Evolutionary conservation across 768 basidiomycete genomes (phyloP), one percentile per base, ranked within the genome.

Genomic region (Tylopilus plumbeoviolaceoides): DNA sequence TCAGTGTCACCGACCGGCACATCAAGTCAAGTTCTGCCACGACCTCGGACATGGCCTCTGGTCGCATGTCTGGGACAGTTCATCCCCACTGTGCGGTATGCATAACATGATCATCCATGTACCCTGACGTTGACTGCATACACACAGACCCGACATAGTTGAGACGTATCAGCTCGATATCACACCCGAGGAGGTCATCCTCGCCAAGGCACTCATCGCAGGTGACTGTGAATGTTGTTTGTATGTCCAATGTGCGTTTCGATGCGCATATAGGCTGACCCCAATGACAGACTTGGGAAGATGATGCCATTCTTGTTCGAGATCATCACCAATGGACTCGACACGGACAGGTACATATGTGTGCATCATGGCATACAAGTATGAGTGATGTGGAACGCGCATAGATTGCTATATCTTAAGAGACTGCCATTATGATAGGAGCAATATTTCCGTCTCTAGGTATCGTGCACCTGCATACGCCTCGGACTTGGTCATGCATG

Each of bases 11-110:
- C 0, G 76, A 84, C 41, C 77, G 88, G 18, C 89, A 93, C 53
- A 74, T 91, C 28, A 75, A 77, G 46, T 92, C 90, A 0, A 90
- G 88, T 0, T 91, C 3, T 91, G 89, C 51, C 91, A 92, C 59
- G 90, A 92, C 66, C 79, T 92, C 4, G 90, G 89, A 0, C 90
- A 91, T 60, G 91, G 90, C 0, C 90, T 91, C 0, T 91, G 87
- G 83, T 86, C 83, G 54, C 90, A 93, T 65, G 84, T 92, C 8
- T 93, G 87, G 85, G 90, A 93, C 57, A 70, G 72, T 91, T 89
- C 66, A 89, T 93, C 47, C 88, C 88, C 1, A 52, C 60, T 5
- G 83, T 81, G n/a, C n/a, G n/a, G n/a, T n/a, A n/a, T n/a, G n/a
- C n/a, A n/a, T n/a, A n/a, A n/a, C n/a, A n/a, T n/a, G n/a, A n/a